phyloP scores from a whole-genome alignment of 345 rosid genomes.

The Dimocarpus longan region DNA sequence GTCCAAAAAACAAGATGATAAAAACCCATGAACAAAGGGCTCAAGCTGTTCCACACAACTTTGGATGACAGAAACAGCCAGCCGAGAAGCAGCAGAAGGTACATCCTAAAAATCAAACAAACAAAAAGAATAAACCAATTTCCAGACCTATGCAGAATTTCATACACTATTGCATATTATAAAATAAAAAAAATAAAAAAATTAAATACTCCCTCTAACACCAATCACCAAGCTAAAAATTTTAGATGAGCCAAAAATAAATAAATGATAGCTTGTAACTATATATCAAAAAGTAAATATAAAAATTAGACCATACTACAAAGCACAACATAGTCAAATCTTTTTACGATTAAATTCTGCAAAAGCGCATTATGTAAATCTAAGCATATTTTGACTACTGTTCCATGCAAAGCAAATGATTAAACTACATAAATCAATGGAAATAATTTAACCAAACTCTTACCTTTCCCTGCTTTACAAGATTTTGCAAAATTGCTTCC shows the following conservation, averaged over 20 bases:
- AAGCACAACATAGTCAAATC: background rate
- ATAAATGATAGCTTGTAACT: background rate
- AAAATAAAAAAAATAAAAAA: background rate
- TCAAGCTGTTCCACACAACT: conserved; percentile 63
- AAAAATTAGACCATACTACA: background rate
- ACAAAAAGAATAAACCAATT: conserved; percentile 10
- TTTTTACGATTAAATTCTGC: background rate
- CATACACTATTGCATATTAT: background rate
- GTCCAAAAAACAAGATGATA: conserved; percentile 71
- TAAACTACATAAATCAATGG: background rate
- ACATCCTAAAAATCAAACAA: conserved; percentile 43
- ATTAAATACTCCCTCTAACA: background rate
- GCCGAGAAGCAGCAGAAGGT: conserved; percentile 59
- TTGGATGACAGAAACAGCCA: conserved; percentile 80
- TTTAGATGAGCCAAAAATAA: background rate
- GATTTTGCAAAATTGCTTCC: conserved; percentile 67
- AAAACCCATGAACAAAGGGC: conserved; percentile 73
- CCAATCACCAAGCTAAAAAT: background rate
- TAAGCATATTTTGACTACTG: background rate
- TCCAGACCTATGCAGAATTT: background rate
- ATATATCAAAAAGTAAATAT: background rate
- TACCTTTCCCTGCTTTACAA: conserved; percentile 70
- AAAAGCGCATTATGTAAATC: background rate
- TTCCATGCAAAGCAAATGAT: conserved; percentile 2
- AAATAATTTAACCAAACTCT: conserved; percentile 24